Evolutionary conservation across 75 land plant genomes (phyloP).

Genomic region (Chamaecyparis obtusa): DNA sequence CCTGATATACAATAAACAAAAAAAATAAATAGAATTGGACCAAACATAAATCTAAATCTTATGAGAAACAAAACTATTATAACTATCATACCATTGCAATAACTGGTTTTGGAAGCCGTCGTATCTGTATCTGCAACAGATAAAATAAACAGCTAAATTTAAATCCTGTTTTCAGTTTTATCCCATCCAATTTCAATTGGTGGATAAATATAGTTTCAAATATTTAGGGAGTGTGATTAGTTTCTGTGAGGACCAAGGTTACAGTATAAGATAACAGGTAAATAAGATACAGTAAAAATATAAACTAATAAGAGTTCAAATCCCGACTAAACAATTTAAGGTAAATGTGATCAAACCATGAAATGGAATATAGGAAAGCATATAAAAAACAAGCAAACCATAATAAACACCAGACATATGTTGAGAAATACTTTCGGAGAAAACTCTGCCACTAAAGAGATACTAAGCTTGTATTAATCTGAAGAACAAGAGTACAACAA

Average conservation of each 20-base stretch:
- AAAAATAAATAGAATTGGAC: neutral
- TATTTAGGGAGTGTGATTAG: neutral
- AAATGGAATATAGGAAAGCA: too few relatives aligned
- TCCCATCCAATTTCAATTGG: constrained; percentile 7
- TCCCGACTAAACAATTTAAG: too few relatives aligned
- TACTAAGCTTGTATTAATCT: too few relatives aligned
- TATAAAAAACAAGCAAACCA: too few relatives aligned
- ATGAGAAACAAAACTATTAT: constrained; percentile 1
- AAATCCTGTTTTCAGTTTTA: neutral
- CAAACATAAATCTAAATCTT: neutral
- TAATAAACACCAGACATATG: too few relatives aligned
- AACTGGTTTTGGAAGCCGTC: constrained; percentile 95
- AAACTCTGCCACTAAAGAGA: too few relatives aligned
- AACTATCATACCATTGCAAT: constrained; percentile 81
- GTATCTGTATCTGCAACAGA: constrained; percentile 73
- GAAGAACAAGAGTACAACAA: too few relatives aligned
- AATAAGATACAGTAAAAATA: too few relatives aligned
- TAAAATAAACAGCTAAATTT: neutral
- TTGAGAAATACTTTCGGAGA: too few relatives aligned
- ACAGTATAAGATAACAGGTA: neutral
- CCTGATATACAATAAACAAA: constrained; percentile 39
- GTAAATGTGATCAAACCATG: too few relatives aligned
- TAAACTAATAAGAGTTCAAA: too few relatives aligned
- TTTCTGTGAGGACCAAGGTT: neutral
- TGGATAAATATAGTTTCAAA: neutral